These are phyloP conservation scores for Tolypocladium ovalisporum DNA, from an alignment of 2,329 filamentous ascomycete genomes.

Conservation along the genomic window DNA sequence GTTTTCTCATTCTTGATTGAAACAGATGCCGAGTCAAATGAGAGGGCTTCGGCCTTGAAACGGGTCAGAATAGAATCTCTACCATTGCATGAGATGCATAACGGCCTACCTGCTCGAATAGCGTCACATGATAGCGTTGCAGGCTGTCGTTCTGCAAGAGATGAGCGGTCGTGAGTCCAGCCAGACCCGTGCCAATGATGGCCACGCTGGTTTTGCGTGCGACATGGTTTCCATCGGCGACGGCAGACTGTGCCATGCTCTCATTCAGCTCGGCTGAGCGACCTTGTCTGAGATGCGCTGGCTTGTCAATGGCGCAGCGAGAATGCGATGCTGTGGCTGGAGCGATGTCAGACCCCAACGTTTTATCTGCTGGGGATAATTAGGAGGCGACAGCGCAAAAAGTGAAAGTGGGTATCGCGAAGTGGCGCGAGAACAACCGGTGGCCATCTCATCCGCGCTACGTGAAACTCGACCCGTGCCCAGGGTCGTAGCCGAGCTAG, in stretches of 20 bases:
- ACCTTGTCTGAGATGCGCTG: neutral
- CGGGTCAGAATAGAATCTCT: neutral
- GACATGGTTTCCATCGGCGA: neutral
- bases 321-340: neutral
- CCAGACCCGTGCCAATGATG: conserved; percentile 25
- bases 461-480: neutral
- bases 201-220: conserved; percentile 11
- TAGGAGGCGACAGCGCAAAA: neutral
- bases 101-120: conserved; percentile 24
- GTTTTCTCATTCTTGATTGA: conserved; percentile 19
- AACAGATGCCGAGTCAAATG: conserved; percentile 27
- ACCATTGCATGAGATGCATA: neutral
- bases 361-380: neutral
- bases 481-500: neutral
- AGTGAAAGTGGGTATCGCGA: neutral
- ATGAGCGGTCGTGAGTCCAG: conserved; percentile 24
- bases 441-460: too few relatives aligned
- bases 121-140: conserved; percentile 19
- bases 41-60: conserved; percentile 18
- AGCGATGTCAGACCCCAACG: neutral
- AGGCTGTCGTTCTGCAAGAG: conserved; percentile 20
- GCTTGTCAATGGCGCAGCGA: neutral
- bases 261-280: neutral
- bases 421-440: neutral
- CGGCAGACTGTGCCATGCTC: neutral